Evolutionary conservation across 306 rosid genomes (phyloP), one percentile per base, ranked within the genome.

Genomic region (Vachellia collinsii): DNA sequence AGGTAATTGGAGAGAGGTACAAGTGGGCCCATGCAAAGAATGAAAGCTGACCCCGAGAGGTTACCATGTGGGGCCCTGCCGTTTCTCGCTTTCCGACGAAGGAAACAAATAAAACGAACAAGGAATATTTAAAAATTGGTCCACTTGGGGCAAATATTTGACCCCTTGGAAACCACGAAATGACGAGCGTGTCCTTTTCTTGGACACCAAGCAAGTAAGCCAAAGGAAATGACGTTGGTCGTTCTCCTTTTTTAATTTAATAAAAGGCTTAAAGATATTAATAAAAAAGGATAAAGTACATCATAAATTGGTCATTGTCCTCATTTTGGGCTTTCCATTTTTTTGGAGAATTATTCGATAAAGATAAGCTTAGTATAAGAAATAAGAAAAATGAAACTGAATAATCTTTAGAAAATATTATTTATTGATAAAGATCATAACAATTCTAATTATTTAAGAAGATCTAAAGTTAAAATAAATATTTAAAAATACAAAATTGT

Each of bases 51-150:
- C 1, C 1, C 42, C 17, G 65, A 23, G 81, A 65, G 72, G 5
- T 2, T 17, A 63, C 1, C 39, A 47, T 41, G 83, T 82, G 88
- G 88, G 77, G 17, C 86, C 84, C 34, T 14, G 0, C 3, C 43
- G 43, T 79, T 79, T 71, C 77, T 85, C 82, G 81, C 86, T 82
- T 82, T 62, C 79, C n/a, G 14, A 38, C 42, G 48, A 74, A 78
- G 83, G 64, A 81, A 78, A 75, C 48, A 6, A 42, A 74, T 13
- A 5, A 41, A 77, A 71, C 46, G 0, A 8, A 25, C 66, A 5
- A 22, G 12, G 9, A 10, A 39, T 47, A 62, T 34, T 10, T 3
- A 29, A 4, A 42, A 3, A 11, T 36, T 1, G 0, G 22, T 51
- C 59, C 59, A 1, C 22, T 41, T 41, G 44, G 9, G 9, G 53